A percentile compares a stretch with the other conserved stretches of the same genome.
Evolutionary conservation across 345 rosid genomes (phyloP).

Genomic region (Pistacia atlantica): DNA sequence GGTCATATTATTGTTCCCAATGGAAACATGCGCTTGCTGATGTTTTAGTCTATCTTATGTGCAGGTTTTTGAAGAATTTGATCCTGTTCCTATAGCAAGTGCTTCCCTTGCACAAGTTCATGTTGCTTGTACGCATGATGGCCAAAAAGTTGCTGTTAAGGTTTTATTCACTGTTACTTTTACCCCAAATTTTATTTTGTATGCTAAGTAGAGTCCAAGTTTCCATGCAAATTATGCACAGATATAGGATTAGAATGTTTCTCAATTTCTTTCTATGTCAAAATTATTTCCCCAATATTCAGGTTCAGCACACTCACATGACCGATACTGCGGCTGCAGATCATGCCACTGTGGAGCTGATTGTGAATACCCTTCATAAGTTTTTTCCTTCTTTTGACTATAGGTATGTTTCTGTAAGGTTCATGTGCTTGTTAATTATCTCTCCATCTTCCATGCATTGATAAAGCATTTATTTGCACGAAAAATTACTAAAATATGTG

Average conservation of each 20-base stretch:
- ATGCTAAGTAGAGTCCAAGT: slow-evolving; percentile 12
- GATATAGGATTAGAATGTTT: neutral
- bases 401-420: slow-evolving; percentile 47
- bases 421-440: slow-evolving; percentile 4
- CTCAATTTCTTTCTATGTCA: slow-evolving; percentile 13
- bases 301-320: slow-evolving; percentile 96
- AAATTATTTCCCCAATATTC: slow-evolving; percentile 30
- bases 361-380: slow-evolving; percentile 78
- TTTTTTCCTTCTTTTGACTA: slow-evolving; percentile 94
- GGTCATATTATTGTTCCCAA: slow-evolving; percentile 4
- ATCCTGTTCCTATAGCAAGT: slow-evolving; percentile 92
- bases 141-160: slow-evolving; percentile 93
- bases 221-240: slow-evolving; percentile 10
- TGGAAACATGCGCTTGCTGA: neutral
- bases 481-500: slow-evolving; percentile 3
- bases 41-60: slow-evolving; percentile 18
- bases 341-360: slow-evolving; percentile 73
- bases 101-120: slow-evolving; percentile 99
- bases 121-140: slow-evolving; percentile 73
- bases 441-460: neutral
- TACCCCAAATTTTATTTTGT: slow-evolving; percentile 17
- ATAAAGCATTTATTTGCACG: neutral
- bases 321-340: slow-evolving; percentile 93
- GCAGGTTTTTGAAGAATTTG: slow-evolving; percentile 78
- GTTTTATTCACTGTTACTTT: slow-evolving; percentile 38